Base-by-base conservation (phyloP, 768 basidiomycete genomes). In the Boletus huronensis region DNA sequence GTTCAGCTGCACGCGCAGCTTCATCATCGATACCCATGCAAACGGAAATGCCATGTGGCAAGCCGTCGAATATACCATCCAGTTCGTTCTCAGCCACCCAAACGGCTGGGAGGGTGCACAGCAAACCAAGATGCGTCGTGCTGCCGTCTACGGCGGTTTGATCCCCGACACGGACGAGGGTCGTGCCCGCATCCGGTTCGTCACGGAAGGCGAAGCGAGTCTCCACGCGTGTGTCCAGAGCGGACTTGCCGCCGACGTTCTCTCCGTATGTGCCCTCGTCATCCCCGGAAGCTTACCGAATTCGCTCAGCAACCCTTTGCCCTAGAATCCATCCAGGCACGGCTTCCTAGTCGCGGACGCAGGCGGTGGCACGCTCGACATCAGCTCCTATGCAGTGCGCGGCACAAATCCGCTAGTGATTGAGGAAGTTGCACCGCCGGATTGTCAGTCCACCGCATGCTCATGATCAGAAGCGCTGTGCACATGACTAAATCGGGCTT, bases 121-220 rank as follows among this genome's bases (percentile, higher is more conserved):
- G 9, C 87, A 90, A 61, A 82, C 85, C 29, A 85, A 82, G 69
- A 88, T 91, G 85, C 79, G 88, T 53, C 77, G 85, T 53, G 84
- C 83, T 0, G 88, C 88, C 1, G 79, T 87, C 9, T 79, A 83
- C 58, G 88, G 85, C 3, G 80, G 80, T n/a, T 67, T 91, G 36
- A 84, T 91, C 17, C 82, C 88, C 2, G 85, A 89, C 67, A 86
- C 84, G 1, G 84, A 85, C 59, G 83, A 81, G 52, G 88, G 87
- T 3, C 82, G 82, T 58, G 81, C 87, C 1, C 75, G 85, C 52
- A 88, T 91, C 61, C 75, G 86, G 35, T 90, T 91, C 58, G 88
- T 91, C 49, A 91, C 88, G 3, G 88, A 90, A 66, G 88, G 88
- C 50, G 88, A 91, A 71, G 88, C 88, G 0, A 90, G 88, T 77